These are phyloP conservation scores for Mucor mucedo DNA, from an alignment of 371 early-diverging fungal species.

Conservation along the genomic window DNA sequence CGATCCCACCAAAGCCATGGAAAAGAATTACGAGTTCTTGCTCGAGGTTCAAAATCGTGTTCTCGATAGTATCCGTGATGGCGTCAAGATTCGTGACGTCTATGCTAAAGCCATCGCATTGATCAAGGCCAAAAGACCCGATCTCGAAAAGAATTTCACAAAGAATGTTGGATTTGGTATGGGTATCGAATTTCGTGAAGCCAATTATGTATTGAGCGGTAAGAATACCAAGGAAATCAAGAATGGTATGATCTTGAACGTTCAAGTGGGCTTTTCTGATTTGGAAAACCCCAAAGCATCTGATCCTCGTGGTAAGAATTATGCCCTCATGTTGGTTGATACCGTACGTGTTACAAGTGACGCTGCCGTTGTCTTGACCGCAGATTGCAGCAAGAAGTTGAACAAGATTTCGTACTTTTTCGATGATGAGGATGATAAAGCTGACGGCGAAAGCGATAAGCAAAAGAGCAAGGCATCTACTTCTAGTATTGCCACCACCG, in stretches of 20 bases:
- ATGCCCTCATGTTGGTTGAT: conserved; percentile 86
- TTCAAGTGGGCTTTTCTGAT: conserved; percentile 88
- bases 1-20: conserved; percentile 88
- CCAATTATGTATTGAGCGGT: conserved; percentile 71
- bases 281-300: conserved; percentile 74
- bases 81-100: conserved; percentile 77
- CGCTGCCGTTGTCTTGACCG: conserved; percentile 71
- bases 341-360: conserved; percentile 76
- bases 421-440: conserved; percentile 56
- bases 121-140: conserved; percentile 82
- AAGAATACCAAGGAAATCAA: conserved; percentile 74
- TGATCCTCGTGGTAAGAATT: conserved; percentile 73
- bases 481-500: conserved; percentile 18
- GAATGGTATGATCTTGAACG: conserved; percentile 85
- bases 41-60: conserved; percentile 82
- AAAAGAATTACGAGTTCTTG: conserved; percentile 90
- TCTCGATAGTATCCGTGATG: conserved; percentile 75
- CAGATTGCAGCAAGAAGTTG: conserved; percentile 70
- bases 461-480: conserved; percentile 12
- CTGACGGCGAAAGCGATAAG: conserved; percentile 27
- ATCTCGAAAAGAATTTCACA: conserved; percentile 81
- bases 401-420: conserved; percentile 83
- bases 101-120: conserved; percentile 72
- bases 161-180: conserved; percentile 92
- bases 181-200: conserved; percentile 95